Conservation (phyloP, 2,329 filamentous ascomycete genomes). For the Xylariaceae sp. region DNA sequence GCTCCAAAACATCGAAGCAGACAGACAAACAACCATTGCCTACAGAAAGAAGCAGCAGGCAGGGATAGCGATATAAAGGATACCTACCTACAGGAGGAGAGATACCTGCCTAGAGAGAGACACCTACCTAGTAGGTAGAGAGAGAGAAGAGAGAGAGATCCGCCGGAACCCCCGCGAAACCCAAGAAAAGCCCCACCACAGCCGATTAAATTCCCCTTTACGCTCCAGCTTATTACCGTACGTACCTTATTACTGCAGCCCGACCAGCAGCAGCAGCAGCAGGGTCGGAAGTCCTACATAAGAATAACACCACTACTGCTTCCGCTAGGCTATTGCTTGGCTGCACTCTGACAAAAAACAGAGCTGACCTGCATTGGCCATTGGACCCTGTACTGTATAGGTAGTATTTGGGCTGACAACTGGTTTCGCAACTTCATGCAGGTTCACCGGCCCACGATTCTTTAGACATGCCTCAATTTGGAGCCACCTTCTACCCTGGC, state of each 20-base stretch:
- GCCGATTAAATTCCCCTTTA: constrained; percentile 13
- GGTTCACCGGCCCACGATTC: constrained; percentile 43
- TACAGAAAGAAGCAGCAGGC: background rate
- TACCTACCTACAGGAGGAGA: too few relatives aligned
- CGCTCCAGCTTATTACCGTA: constrained; percentile 9
- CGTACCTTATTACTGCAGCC: constrained; percentile 20
- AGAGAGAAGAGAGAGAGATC: constrained; percentile 3
- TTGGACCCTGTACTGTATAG: constrained; percentile 28
- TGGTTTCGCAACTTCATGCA: constrained; percentile 38
- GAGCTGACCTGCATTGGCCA: constrained; percentile 29
- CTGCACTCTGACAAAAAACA: constrained; percentile 4
- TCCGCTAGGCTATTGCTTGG: too few relatives aligned
- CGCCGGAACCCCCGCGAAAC: constrained; percentile 10
- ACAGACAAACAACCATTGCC: background rate
- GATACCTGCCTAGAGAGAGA: too few relatives aligned
- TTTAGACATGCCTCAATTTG: constrained; percentile 54
- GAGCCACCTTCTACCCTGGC: constrained; percentile 65
- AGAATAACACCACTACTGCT: too few relatives aligned
- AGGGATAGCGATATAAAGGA: background rate
- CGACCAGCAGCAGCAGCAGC: too few relatives aligned
- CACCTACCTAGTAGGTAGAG: background rate
- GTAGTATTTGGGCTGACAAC: constrained; percentile 34
- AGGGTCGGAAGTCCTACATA: too few relatives aligned
- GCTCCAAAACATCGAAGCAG: background rate
- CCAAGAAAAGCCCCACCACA: constrained; percentile 21